Conservation (phyloP, 805 yeast species). For the Yueomyces sp. region DNA sequence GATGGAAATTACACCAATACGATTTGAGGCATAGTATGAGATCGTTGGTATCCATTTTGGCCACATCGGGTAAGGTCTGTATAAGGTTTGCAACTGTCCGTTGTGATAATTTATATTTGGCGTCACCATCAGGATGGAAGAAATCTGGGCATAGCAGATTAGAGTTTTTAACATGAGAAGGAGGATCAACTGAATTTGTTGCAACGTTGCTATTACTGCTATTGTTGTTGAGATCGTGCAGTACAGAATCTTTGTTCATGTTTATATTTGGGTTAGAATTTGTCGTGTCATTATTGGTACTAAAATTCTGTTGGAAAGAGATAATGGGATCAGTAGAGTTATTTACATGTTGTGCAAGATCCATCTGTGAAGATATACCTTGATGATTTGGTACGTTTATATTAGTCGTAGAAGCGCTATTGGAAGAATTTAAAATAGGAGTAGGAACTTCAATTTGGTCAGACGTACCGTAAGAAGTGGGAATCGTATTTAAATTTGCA, state of each 20-base stretch:
- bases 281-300: background rate
- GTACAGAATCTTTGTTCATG: background rate
- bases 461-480: background rate
- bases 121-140: slow-evolving; percentile 6
- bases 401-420: background rate
- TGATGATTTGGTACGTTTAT: background rate
- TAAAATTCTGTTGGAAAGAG: background rate
- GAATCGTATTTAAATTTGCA: background rate
- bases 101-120: slow-evolving; percentile 9
- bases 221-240: background rate
- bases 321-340: background rate
- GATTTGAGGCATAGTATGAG: slow-evolving; percentile 13
- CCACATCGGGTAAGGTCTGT: slow-evolving; percentile 11
- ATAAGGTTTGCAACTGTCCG: slow-evolving; percentile 5
- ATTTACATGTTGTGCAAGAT: background rate
- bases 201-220: background rate
- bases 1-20: slow-evolving; percentile 45
- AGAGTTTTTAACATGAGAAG: too few relatives aligned
- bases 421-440: background rate
- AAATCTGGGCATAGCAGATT: background rate
- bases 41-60: slow-evolving; percentile 4
- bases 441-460: background rate
- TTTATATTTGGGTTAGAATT: background rate
- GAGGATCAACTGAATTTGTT: background rate
- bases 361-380: background rate